Evolutionary conservation across 805 yeast genomes (phyloP), one percentile per base, ranked within the genome.

Genomic region (Teunomyces barrocoloradensis): DNA sequence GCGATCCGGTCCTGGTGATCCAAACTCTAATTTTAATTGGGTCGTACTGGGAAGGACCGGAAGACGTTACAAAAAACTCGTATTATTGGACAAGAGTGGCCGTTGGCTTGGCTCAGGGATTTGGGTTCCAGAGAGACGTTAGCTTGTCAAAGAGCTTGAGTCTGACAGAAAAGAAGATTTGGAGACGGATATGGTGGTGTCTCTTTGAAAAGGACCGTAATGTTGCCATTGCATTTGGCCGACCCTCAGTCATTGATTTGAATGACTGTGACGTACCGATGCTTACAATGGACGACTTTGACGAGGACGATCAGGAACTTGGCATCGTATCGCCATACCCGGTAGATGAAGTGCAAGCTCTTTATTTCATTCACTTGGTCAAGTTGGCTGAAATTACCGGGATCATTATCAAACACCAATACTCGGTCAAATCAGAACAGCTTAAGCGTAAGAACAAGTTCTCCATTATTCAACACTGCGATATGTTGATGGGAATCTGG

Each of bases 211-310:
- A 87, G 55, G 96, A 87, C 63, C 69, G 89, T 20, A 71, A 79
- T 35, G 80, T 82, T 7, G 82, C 90, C 2, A 76, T 85, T 43
- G 88, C 90, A 0, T 82, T 82, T 64, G 91, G 94, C 12, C 73
- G 90, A 47, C 94, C 95, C 0, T 65, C 79, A 5, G 72, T 77
- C 55, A 83, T 88, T 42, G 84, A 82, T 55, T 70, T 85, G 51
- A 85, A 81, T 42, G 92, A 87, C 59, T 81, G 87, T 58, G 91
- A 85, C 58, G 89, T 85, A 18, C 81, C 83, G n/a, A 83, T 84
- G 87, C 59, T 88, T 13, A 73, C 78, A 0, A 61, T 74, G n/a
- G 82, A 77, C 0, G 95, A 88, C 61, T 81, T 88, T 49, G 69
- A 77, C 46, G 82, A 82, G 52, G 78, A 70, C 52, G 74, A 75